Conservation (phyloP, 2,329 filamentous ascomycete species). For the Orbilia javanica region DNA sequence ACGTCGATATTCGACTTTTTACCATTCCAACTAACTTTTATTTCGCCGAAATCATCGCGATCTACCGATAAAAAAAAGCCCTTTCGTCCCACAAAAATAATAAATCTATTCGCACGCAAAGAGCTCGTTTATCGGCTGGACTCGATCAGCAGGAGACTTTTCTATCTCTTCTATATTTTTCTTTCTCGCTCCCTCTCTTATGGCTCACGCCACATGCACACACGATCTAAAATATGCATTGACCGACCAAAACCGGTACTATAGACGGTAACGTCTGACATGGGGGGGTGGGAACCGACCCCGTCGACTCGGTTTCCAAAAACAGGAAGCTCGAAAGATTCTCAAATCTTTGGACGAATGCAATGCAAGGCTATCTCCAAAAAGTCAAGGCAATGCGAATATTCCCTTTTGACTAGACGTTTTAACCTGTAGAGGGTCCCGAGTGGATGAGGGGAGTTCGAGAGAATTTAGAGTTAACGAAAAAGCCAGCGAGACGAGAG, state of each 20-base stretch:
- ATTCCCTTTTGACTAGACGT: no score
- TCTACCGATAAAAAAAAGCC: no score
- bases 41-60: slow-evolving; percentile 37
- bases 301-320: neutral
- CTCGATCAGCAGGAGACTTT: slow-evolving; percentile 46
- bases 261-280: slow-evolving; percentile 12
- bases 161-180: neutral
- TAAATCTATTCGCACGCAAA: slow-evolving; percentile 5
- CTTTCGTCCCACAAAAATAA: no score
- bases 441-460: neutral
- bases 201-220: slow-evolving; percentile 13
- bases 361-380: slow-evolving; percentile 49
- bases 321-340: slow-evolving; percentile 8
- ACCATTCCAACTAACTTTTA: neutral
- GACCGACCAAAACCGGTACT: neutral
- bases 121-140: slow-evolving; percentile 51
- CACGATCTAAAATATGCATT: slow-evolving; percentile 32
- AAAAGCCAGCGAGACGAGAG: slow-evolving; percentile 33
- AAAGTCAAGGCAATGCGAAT: slow-evolving; percentile 50
- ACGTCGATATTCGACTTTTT: no score
- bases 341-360: slow-evolving; percentile 56
- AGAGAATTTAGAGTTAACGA: slow-evolving; percentile 37
- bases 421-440: neutral
- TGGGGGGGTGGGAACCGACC: no score
- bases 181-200: neutral